phyloP scores from a whole-genome alignment of 2,329 filamentous ascomycete species.

The Arthrobotrys iridis region DNA sequence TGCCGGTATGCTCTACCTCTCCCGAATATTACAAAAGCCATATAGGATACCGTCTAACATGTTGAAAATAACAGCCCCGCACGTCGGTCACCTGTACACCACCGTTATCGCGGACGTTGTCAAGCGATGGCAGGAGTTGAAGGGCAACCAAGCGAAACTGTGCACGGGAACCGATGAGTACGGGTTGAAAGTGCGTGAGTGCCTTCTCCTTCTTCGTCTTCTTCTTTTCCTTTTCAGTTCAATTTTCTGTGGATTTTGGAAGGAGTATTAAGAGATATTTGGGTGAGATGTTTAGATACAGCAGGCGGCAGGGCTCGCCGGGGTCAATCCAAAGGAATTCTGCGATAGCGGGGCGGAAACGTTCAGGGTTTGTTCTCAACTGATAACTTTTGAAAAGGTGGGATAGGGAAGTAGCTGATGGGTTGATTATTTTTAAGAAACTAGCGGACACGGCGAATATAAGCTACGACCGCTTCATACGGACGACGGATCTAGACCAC shows the following conservation, averaged over 20 bases:
- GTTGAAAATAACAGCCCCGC: slow-evolving; percentile 72
- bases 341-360: slow-evolving; percentile 84
- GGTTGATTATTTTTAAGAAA: slow-evolving; percentile 64
- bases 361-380: slow-evolving; percentile 73
- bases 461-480: slow-evolving; percentile 85
- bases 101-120: slow-evolving; percentile 90
- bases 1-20: slow-evolving; percentile 71
- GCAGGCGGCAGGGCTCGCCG: slow-evolving; percentile 75
- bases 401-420: slow-evolving; percentile 11
- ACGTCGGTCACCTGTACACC: slow-evolving; percentile 93
- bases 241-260: background rate
- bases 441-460: slow-evolving; percentile 77
- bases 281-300: slow-evolving; percentile 73
- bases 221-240: background rate
- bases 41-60: background rate
- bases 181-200: slow-evolving; percentile 77
- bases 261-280: slow-evolving; percentile 34
- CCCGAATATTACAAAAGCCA: background rate
- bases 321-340: slow-evolving; percentile 79
- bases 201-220: background rate
- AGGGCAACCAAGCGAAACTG: slow-evolving; percentile 76
- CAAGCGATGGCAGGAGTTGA: slow-evolving; percentile 87
- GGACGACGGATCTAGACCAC: slow-evolving; percentile 86
- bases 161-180: slow-evolving; percentile 97
- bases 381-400: background rate